Evolutionary conservation across 495 filamentous ascomycete genomes (phyloP).

Genomic region (Neurospora sp.): DNA sequence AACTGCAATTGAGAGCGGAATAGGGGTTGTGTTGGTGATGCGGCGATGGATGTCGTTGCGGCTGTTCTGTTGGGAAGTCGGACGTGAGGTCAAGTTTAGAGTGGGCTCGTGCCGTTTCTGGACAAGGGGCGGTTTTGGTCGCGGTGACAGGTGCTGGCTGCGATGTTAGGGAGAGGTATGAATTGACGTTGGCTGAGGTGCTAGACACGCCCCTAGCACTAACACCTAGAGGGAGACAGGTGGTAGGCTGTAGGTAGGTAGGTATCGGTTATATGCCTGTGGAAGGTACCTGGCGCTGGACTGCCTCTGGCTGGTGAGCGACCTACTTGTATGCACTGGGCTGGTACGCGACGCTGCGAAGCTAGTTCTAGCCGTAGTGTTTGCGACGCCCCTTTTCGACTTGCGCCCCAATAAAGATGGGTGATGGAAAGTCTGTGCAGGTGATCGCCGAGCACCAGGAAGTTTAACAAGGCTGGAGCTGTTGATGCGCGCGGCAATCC

Average conservation of each 20-base stretch:
- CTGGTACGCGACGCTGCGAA: background rate
- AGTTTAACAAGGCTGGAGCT: background rate
- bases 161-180: background rate
- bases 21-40: constrained; percentile 28
- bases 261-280: background rate
- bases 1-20: constrained; percentile 15
- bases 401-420: background rate
- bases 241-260: background rate
- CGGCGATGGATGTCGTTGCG: constrained; percentile 30
- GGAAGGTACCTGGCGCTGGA: background rate
- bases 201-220: background rate
- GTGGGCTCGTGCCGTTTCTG: constrained; percentile 25
- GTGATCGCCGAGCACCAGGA: background rate
- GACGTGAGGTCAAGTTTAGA: constrained; percentile 38
- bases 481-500: background rate
- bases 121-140: constrained; percentile 20
- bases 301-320: background rate
- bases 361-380: background rate
- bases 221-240: background rate
- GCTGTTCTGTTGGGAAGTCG: constrained; percentile 30
- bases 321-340: background rate
- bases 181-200: background rate
- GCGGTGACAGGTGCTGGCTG: background rate
- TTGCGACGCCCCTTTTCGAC: background rate
- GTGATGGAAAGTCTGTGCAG: background rate